phyloP scores from a whole-genome alignment of 371 early-diverging fungal genomes.

The Dichotomocladium elegans region DNA sequence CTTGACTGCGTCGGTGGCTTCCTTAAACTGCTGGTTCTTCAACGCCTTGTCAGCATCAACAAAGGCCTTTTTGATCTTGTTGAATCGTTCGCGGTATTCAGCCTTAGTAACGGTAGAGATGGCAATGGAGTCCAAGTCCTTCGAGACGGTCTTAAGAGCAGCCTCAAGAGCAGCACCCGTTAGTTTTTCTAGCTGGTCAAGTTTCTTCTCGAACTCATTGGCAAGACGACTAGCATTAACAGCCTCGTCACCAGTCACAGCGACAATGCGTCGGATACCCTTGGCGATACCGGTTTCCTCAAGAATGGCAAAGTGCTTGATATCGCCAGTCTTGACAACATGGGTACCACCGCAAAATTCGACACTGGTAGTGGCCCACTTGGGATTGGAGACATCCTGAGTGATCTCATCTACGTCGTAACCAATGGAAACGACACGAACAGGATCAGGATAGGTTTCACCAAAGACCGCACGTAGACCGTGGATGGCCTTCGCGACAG shows the following conservation, averaged over 20 bases:
- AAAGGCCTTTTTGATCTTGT: conserved; percentile 74
- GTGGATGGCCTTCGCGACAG: conserved; percentile 76
- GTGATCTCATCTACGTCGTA: conserved; percentile 87
- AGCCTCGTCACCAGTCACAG: conserved; percentile 95
- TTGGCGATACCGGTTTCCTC: conserved; percentile 96
- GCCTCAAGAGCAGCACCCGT: conserved; percentile 68
- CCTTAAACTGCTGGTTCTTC: conserved; percentile 81
- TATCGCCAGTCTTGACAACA: conserved; percentile 89
- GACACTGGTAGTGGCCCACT: conserved; percentile 80
- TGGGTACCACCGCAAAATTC: conserved; percentile 99
- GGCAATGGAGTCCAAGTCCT: conserved; percentile 76
- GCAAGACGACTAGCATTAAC: conserved; percentile 64
- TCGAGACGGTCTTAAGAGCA: conserved; percentile 74
- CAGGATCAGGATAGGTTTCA: conserved; percentile 96
- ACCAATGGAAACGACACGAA: conserved; percentile 92
- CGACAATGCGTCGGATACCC: conserved; percentile 97
- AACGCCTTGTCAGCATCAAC: conserved; percentile 88
- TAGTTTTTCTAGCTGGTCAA: conserved; percentile 57
- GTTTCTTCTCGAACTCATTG: conserved; percentile 56
- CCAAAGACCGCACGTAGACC: conserved; percentile 96
- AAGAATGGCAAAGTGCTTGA: conserved; percentile 85
- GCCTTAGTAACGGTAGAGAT: conserved; percentile 84
- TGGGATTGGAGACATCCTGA: conserved; percentile 72
- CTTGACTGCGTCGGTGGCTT: conserved; percentile 78
- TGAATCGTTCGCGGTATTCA: conserved; percentile 65